Percentiles rank a stretch among this genome's conserved stretches.
phyloP scores from a whole-genome alignment of 306 rosid genomes.

The Acacia confusa region DNA sequence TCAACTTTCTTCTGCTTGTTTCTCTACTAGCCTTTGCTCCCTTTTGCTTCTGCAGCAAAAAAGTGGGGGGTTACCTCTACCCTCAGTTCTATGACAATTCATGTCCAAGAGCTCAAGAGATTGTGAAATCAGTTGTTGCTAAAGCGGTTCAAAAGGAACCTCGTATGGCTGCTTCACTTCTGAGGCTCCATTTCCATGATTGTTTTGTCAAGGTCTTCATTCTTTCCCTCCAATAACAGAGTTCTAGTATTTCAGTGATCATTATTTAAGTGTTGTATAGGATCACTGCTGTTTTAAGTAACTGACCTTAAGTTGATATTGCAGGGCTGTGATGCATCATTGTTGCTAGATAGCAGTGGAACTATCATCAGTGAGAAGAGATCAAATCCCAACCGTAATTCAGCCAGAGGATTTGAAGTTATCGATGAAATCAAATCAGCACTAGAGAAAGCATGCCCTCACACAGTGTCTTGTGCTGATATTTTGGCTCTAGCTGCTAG shows the following conservation, averaged over 20 bases:
- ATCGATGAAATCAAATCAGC: slow-evolving; percentile 79
- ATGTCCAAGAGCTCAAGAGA: slow-evolving; percentile 74
- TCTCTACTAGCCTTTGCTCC: slow-evolving; percentile 66
- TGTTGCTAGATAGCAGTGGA: slow-evolving; percentile 69
- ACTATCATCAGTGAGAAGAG: slow-evolving; percentile 64
- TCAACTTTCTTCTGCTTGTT: slow-evolving; percentile 47
- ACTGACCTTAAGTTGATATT: slow-evolving; percentile 18
- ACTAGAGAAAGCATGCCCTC: slow-evolving; percentile 73
- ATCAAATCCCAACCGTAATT: slow-evolving; percentile 74
- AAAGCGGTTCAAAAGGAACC: slow-evolving; percentile 63
- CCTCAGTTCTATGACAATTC: slow-evolving; percentile 87
- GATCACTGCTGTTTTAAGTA: background rate
- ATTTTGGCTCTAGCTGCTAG: slow-evolving; percentile 80
- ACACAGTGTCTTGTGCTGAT: slow-evolving; percentile 89
- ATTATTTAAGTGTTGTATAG: background rate
- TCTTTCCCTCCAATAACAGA: slow-evolving; percentile 2
- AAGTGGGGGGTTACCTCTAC: slow-evolving; percentile 56
- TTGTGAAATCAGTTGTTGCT: slow-evolving; percentile 67
- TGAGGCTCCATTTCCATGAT: slow-evolving; percentile 88
- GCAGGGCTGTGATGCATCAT: slow-evolving; percentile 93
- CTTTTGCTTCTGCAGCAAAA: slow-evolving; percentile 42
- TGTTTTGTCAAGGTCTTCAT: slow-evolving; percentile 80
- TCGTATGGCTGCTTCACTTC: slow-evolving; percentile 81
- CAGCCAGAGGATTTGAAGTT: slow-evolving; percentile 77
- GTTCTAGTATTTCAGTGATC: background rate